Conservation (phyloP, 2,329 filamentous ascomycete species). For the Colletotrichum falcatum region DNA sequence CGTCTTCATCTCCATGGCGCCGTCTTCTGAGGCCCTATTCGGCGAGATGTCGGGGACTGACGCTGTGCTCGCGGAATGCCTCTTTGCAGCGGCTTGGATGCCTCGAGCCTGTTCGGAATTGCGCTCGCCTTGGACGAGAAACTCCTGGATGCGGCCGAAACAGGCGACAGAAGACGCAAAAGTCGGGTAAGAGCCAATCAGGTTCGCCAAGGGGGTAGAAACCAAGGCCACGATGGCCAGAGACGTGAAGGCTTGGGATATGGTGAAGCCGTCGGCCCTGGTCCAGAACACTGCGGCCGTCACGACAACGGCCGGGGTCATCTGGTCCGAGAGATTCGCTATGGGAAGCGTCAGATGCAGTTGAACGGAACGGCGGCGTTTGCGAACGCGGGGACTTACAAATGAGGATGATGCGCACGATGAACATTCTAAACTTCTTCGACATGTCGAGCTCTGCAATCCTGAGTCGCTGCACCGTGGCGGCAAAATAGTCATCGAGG, state of each 20-base stretch:
- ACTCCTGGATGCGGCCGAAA: slow-evolving; percentile 43
- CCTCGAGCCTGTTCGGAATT: not conserved
- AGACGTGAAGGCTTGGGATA: slow-evolving; percentile 43
- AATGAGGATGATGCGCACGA: slow-evolving; percentile 40
- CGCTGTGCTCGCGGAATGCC: slow-evolving; percentile 1
- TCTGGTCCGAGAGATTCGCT: slow-evolving; percentile 26
- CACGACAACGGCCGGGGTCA: slow-evolving; percentile 16
- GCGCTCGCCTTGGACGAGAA: slow-evolving; percentile 33
- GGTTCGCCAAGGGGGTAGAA: slow-evolving; percentile 41
- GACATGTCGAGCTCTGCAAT: slow-evolving; percentile 53
- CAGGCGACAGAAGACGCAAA: slow-evolving; percentile 28
- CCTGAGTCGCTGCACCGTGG: slow-evolving; percentile 51
- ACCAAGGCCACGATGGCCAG: slow-evolving; percentile 43
- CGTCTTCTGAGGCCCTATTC: not conserved
- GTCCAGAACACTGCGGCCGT: slow-evolving; percentile 35
- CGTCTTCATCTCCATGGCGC: not conserved
- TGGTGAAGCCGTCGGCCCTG: slow-evolving; percentile 31
- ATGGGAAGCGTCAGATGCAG: slow-evolving; percentile 33
- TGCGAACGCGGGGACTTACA: slow-evolving; percentile 3
- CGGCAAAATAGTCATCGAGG: slow-evolving; percentile 47
- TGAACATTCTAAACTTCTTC: slow-evolving; percentile 44
- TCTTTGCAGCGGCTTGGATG: not conserved
- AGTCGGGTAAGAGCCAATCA: slow-evolving; percentile 34
- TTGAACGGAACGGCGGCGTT: not conserved
- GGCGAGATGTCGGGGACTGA: not conserved